A percentile compares a stretch with the other conserved stretches of the same genome.
These are phyloP conservation scores for Plasmopara halstedii DNA, from an alignment of 352 stramenopile species.

Conservation along the genomic window DNA sequence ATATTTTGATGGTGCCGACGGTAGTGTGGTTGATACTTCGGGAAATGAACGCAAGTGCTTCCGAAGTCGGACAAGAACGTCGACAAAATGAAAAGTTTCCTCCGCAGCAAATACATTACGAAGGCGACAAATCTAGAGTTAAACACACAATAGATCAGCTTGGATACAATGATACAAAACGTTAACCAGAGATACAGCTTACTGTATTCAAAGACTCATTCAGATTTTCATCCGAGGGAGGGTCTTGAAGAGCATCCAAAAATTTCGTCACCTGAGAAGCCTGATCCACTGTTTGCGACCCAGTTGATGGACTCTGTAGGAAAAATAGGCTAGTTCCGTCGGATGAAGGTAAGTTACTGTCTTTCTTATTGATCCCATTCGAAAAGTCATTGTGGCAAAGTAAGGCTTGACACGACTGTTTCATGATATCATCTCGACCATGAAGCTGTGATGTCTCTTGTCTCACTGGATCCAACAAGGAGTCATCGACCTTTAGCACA, in stretches of 20 bases:
- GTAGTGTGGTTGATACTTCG: slow-evolving; percentile 10
- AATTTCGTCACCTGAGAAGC: slow-evolving; percentile 1
- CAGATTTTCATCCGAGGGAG: slow-evolving; percentile 12
- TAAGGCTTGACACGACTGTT: slow-evolving; percentile 7
- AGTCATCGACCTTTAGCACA: slow-evolving; percentile 22
- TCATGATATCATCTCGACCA: slow-evolving; percentile 4
- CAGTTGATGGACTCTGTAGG: background rate
- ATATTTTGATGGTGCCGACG: slow-evolving; percentile 18
- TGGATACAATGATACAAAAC: background rate
- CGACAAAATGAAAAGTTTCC: slow-evolving; percentile 14
- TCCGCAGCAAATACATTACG: slow-evolving; percentile 7
- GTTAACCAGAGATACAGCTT: background rate
- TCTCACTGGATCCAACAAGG: slow-evolving; percentile 19
- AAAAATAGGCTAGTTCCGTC: slow-evolving; percentile 26
- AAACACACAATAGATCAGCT: slow-evolving; percentile 4
- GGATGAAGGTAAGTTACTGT: too few species aligned
- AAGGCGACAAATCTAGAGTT: slow-evolving; percentile 25
- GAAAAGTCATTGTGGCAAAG: slow-evolving; percentile 3
- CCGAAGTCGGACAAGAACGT: slow-evolving; percentile 28
- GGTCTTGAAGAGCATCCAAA: slow-evolving; percentile 8
- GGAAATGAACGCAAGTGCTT: slow-evolving; percentile 28
- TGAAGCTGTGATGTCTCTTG: slow-evolving; percentile 11
- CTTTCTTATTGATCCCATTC: background rate
- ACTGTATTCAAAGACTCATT: slow-evolving; percentile 30
- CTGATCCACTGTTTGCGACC: background rate